Evolutionary conservation across 345 rosid genomes (phyloP), one percentile per base, ranked within the genome.

Genomic region (Mallotus nudiflorus): DNA sequence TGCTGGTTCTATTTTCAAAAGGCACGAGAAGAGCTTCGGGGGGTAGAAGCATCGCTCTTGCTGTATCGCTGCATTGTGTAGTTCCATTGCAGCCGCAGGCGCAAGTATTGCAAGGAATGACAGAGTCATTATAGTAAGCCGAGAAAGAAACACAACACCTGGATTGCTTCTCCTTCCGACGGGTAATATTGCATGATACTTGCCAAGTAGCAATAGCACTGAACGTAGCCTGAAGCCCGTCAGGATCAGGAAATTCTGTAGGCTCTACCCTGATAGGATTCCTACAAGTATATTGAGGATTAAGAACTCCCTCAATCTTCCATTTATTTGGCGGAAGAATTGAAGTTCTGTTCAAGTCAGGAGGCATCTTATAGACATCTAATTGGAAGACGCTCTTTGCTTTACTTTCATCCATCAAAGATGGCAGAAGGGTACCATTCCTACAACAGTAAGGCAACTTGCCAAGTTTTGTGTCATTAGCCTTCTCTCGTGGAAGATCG

Each of bases 101-200:
- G 14, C 99, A 92, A 3, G 99, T 90, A 40, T 75, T 82, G 77
- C 99, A 96, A 2, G 99, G 99, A 53, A 96, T 69, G 7, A 82
- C 87, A 2, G 96, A 89, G 20, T 77, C 85, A 50, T 86, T 91
- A 82, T 90, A 96, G 67, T 81, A 96, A 14, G 99, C 97, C 14
- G 98, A 89, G 85, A 89, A 92, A 0, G 99, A 90, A n/a, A 92
- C 99, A 45, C 99, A 96, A 67, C 97, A 96, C 54, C 78, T 77
- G 2, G 97, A 51, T 33, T 84, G 77, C 40, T 80, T 81, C 1
- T 69, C 67, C 80, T 89, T 89, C 0, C 96, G 94, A 59, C 77
- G 83, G 0, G 96, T 81, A 31, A 96, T 89, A 81, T 92, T 92
- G 82, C 99, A 92, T 3, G 83, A 83, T 1, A 96, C 73, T 73